Base-by-base conservation (phyloP, 2,329 filamentous ascomycete genomes). In the Ophiostoma quercus region DNA sequence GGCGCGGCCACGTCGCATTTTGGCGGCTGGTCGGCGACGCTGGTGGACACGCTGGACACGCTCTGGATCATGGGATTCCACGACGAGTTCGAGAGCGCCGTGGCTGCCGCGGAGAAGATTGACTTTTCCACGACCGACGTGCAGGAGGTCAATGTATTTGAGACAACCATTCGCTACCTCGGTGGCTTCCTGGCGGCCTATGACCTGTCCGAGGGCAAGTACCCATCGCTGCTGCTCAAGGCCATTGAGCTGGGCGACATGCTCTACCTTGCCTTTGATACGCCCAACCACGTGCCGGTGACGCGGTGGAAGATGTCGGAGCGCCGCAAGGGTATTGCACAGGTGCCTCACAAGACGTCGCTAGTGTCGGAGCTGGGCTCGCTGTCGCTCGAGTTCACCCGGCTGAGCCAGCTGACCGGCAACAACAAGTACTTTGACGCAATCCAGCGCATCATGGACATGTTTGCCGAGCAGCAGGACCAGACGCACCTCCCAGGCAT, bases 21-120 rank as follows among this genome's bases (percentile, higher is more conserved):
- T 66, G 87, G 85, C 22, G 88, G 88, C 37, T 90, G 88, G 88
- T 87, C 85, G 3, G 88, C 88, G 6, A 90, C 88, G 7, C 79
- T 90, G 70, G 87, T 90, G 16, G 88, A 90, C 76, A 80, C 86
- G 1, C 80, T 90, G 68, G 90, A 92, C 75, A 88, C 87, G n/a
- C 80, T 92, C 19, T 92, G 89, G 88, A 89, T 92, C 73, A 88
- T 92, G 85, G 89, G 84, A 2, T 74, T 91, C 75, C 83, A 83
- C 72, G 80, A 84, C 0, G 89, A 92, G 71, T 92, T 92, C 75
- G 82, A 86, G 41, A 82, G 85, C 72, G 89, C 89, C 2, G 85
- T 89, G 1, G 79, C 82, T 68, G 86, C 85, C 0, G 83, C 87
- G 3, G 80, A 84, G 11, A 74, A 75, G 73, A 87, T 92, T 68